Evolutionary conservation across 23 red algal species (phyloP), one percentile per base, ranked within the genome.

Genomic region (Gracilaria vermiculophylla): DNA sequence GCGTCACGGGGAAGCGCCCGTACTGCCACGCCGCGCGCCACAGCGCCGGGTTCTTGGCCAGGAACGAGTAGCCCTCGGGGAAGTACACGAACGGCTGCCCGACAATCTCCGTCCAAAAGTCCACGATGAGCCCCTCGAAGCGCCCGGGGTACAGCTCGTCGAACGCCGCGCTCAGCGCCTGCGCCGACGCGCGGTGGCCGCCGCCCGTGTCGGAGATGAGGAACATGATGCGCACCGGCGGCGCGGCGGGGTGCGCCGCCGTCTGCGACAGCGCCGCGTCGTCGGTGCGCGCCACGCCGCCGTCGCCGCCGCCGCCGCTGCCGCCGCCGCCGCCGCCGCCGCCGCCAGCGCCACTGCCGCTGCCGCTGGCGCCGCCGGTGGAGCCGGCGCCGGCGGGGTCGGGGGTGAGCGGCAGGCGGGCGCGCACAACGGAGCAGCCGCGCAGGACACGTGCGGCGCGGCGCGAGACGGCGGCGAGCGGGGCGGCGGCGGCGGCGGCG

Each of bases 121-220:
- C 93, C 25, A 90, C 80, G 16, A 89, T 95, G 3, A 71, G 13
- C 10, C 72, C 55, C 23, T 90, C 66, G 28, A 89, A 21, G 23
- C 74, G 76, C 0, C 57, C 36, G 21, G 83, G 83, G 62, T 91
- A 95, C 69, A 95, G 71, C 27, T 83, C 37, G 9, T 89, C 67
- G 53, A 95, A 91, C 16, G 93, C 93, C 13, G 62, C 85, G 25
- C 52, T 27, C 5, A 95, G 43, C 67, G 93, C 93, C 29, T 83
- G 47, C 14, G 93, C 93, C 56, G 86, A 91, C 23, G 93, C 93
- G 28, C 93, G 83, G 37, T 95, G 93, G 15, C 93, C 93, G 48
- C 93, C 93, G 48, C 93, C 93, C 25, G 93, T 95, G 42, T 95
- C 93, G 10, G 83, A 90, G 52, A 95, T 95, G 9, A 95, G 78